These are phyloP conservation scores for Calocybe indica DNA, from an alignment of 768 basidiomycete genomes.

Conservation along the genomic window DNA sequence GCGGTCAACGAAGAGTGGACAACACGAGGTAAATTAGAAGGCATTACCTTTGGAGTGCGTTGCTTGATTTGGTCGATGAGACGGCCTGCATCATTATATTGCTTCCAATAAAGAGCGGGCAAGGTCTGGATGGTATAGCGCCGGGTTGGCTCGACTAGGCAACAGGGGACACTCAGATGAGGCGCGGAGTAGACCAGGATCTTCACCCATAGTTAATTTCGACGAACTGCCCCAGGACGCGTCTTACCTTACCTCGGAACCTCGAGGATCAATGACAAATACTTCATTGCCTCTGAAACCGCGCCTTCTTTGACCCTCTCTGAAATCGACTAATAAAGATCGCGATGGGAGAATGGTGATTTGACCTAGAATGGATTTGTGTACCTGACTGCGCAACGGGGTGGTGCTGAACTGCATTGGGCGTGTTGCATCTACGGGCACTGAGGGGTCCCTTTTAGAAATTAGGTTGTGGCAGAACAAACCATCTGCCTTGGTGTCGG, in stretches of 20 bases:
- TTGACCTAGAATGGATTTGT: slow-evolving; percentile 43
- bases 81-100: slow-evolving; percentile 39
- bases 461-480: too few relatives aligned
- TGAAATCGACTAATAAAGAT: slow-evolving; percentile 48
- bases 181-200: slow-evolving; percentile 42
- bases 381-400: slow-evolving; percentile 30
- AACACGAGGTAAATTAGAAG: background rate
- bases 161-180: slow-evolving; percentile 44
- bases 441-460: too few relatives aligned
- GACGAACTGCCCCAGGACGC: background rate
- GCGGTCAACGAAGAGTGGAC: slow-evolving; percentile 1
- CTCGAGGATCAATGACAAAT: slow-evolving; percentile 34
- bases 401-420: slow-evolving; percentile 32
- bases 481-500: too few relatives aligned
- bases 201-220: background rate
- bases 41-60: slow-evolving; percentile 44
- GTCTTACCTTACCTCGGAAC: slow-evolving; percentile 23
- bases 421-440: slow-evolving; percentile 29
- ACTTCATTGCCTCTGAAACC: slow-evolving; percentile 41
- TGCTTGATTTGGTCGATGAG: slow-evolving; percentile 44
- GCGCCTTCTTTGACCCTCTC: slow-evolving; percentile 45
- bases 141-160: slow-evolving; percentile 35
- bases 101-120: slow-evolving; percentile 35
- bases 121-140: slow-evolving; percentile 28
- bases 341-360: slow-evolving; percentile 44